Evolutionary conservation across 352 stramenopile genomes (phyloP), one percentile per base, ranked within the genome.

Genomic region (Globisporangium echinulatum): DNA sequence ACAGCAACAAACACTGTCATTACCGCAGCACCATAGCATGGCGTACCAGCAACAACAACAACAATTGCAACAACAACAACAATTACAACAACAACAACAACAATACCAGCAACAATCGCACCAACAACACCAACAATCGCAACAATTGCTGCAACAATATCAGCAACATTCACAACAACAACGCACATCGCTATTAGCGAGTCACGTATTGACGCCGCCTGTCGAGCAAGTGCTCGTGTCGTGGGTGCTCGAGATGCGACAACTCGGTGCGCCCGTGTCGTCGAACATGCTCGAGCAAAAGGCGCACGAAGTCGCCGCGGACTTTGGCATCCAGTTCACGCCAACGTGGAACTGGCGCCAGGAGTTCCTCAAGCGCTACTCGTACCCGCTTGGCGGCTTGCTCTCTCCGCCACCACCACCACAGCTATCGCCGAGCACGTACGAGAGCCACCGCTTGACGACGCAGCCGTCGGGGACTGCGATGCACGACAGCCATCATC

Each of bases 291-390:
- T 64, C 13, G 59, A 64, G 38, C 52, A 59, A 10, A 64, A 64
- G 36, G 59, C 59, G 4, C 59, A 17, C 13, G 59, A 54, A 25
- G 43, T 64, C 13, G 52, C 59, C 4, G 52, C 59, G 11, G 59
- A 59, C 33, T 54, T 59, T 58, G 52, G 52, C 5, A 49, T 64
- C 37, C 37, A 36, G 52, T 64, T 64, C 52, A 44, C 46, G 17
- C 52, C 59, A 13, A 58, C 59, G 36, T 64, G 59, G 59, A 46
- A 64, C 46, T 64, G 59, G 59, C 59, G 59, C 19, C 51, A 59
- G 36, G 59, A 59, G 33, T 64, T 64, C 38, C 19, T 64, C n/a
- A 64, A 64, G 52, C 59, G 59, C 52, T 64, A 55, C 59, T 47
- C 52, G 17, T 64, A 64, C 38, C 46, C 59, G n/a, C 52, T 64